Conservation (phyloP, 495 filamentous ascomycete species). For the Lasiosphaeria miniovina region DNA sequence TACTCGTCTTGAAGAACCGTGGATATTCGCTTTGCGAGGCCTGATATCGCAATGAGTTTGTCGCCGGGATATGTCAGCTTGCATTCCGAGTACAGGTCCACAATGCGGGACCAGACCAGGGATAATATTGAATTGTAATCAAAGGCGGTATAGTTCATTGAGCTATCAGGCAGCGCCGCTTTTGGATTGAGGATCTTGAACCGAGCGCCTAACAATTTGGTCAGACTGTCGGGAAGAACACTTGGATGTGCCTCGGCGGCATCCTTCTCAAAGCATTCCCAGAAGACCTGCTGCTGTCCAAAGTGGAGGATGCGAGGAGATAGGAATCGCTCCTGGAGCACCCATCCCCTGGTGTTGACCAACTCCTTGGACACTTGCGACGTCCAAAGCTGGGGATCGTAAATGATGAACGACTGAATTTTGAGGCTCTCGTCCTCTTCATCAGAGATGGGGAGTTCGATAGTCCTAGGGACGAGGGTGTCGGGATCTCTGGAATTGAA, state of each 20-base stretch:
- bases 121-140: neutral
- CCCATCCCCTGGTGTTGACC: slow-evolving; percentile 4
- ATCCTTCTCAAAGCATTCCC: slow-evolving; percentile 9
- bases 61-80: slow-evolving; percentile 7
- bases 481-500: neutral
- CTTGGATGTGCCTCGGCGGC: slow-evolving; percentile 1
- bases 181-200: neutral
- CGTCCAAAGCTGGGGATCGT: neutral
- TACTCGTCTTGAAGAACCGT: slow-evolving; percentile 6
- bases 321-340: slow-evolving; percentile 6
- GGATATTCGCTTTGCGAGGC: neutral
- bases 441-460: neutral
- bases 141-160: neutral
- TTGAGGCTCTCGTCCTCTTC: neutral
- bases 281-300: neutral
- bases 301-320: slow-evolving; percentile 13
- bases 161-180: neutral
- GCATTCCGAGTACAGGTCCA: slow-evolving; percentile 1
- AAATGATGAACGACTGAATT: neutral
- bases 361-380: neutral
- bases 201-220: neutral
- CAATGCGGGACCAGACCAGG: neutral
- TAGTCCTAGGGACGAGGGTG: neutral
- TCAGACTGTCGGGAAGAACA: neutral
- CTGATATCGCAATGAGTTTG: slow-evolving; percentile 10